Percentiles rank a stretch among this genome's conserved stretches.
Conservation (phyloP, 306 rosid genomes). For the Abrus precatorius region DNA sequence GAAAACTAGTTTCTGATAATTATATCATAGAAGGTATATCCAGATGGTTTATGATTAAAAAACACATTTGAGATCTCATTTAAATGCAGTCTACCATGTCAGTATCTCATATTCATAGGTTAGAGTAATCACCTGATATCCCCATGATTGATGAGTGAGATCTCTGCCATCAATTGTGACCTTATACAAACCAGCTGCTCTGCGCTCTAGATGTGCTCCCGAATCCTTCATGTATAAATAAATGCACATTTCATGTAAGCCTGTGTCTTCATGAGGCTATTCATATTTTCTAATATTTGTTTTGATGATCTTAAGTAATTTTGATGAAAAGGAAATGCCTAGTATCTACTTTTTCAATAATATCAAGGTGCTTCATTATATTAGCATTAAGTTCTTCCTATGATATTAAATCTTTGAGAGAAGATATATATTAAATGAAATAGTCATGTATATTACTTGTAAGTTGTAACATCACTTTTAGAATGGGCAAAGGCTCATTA, state of each 20-base stretch:
- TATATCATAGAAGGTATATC: conserved; percentile 15
- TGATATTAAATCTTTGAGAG: no score
- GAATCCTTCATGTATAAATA: conserved; percentile 63
- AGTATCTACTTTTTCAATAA: no score
- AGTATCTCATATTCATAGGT: not conserved
- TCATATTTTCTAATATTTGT: conserved; percentile 15
- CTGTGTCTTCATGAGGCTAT: not conserved
- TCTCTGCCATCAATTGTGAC: conserved; percentile 66
- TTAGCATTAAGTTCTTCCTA: not conserved
- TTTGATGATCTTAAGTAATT: conserved; percentile 8
- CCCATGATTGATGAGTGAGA: conserved; percentile 62
- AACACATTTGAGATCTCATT: conserved; percentile 29
- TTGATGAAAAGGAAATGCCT: not conserved
- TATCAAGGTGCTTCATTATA: no score
- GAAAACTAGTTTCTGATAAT: conserved; percentile 32
- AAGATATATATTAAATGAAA: conserved; percentile 25
- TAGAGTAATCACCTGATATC: conserved; percentile 74
- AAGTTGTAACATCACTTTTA: not conserved
- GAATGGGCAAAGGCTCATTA: not conserved
- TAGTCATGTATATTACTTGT: not conserved
- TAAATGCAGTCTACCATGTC: conserved; percentile 28
- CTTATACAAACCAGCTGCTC: conserved; percentile 61
- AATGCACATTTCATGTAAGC: conserved; percentile 40
- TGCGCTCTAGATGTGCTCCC: conserved; percentile 81
- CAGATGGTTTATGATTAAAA: conserved; percentile 20